These are phyloP conservation scores for Globisporangium spinosum DNA, from an alignment of 352 stramenopile species.

Conservation along the genomic window DNA sequence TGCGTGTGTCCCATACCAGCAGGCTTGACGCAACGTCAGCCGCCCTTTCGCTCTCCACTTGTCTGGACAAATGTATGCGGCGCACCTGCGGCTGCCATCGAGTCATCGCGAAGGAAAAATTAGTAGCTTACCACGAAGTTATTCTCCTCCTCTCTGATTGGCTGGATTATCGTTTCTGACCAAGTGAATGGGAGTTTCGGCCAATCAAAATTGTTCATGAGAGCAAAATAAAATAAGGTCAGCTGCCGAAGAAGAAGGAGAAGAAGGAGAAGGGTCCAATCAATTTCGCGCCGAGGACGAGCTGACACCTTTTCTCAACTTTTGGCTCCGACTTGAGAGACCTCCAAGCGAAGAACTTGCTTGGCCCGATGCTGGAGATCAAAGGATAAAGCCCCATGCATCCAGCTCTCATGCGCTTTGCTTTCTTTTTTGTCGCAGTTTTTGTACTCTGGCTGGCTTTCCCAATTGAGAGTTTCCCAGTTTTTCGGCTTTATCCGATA, in stretches of 20 bases:
- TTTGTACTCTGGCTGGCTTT: neutral
- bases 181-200: neutral
- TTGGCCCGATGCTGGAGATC: neutral
- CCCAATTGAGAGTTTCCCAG: neutral
- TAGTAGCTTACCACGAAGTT: neutral
- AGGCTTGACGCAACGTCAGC: slow-evolving; percentile 1
- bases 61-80: neutral
- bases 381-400: neutral
- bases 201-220: neutral
- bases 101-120: neutral
- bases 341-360: neutral
- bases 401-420: neutral
- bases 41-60: neutral
- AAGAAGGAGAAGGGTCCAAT: neutral
- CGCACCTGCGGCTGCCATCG: neutral
- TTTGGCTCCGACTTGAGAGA: neutral
- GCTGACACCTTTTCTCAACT: neutral
- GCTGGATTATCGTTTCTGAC: neutral
- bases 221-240: neutral
- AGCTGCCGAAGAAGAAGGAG: neutral
- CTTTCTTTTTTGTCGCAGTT: neutral
- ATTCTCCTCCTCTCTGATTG: neutral
- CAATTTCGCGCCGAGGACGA: neutral
- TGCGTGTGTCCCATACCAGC: neutral
- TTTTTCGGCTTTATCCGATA: no score